Evolutionary conservation across 164 flowering plant species (phyloP).

Genomic region (Umbilicus rupestris): DNA sequence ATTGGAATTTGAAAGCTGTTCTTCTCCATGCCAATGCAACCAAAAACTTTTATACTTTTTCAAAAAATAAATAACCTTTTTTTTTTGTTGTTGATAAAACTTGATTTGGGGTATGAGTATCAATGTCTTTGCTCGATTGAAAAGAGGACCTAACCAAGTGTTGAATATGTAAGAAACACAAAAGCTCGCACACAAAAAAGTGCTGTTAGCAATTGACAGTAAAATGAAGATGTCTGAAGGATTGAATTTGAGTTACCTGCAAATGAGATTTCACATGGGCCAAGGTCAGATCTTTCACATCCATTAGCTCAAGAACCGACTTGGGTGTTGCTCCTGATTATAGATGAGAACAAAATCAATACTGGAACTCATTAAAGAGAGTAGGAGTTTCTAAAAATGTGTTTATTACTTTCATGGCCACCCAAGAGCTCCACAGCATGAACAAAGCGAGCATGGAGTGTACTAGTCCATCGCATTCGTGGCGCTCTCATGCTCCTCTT

Average conservation of each 20-base stretch:
- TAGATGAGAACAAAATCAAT: neutral
- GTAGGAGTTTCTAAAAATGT: too few species aligned
- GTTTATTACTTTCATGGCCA: slow-evolving; percentile 92
- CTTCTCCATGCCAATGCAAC: neutral
- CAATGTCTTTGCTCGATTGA: too few species aligned
- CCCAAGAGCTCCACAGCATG: slow-evolving; percentile 96
- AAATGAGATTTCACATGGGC: slow-evolving; percentile 98
- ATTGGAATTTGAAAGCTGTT: slow-evolving; percentile 44
- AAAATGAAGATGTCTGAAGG: slow-evolving; percentile 5
- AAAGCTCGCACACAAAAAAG: neutral
- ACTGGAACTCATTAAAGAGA: too few species aligned
- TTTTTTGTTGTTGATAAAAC: neutral
- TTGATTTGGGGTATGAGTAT: neutral
- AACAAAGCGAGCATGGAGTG: slow-evolving; percentile 90
- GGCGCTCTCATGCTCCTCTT: slow-evolving; percentile 91
- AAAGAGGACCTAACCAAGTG: too few species aligned
- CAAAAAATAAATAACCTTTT: neutral
- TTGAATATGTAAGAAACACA: neutral
- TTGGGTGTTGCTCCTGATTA: slow-evolving; percentile 88
- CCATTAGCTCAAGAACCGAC: slow-evolving; percentile 99
- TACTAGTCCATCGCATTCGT: slow-evolving; percentile 93
- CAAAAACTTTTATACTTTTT: neutral
- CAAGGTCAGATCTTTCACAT: slow-evolving; percentile 96
- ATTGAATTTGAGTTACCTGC: slow-evolving; percentile 47
- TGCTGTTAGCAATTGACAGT: too few species aligned